Base-by-base conservation (phyloP, 2,329 filamentous ascomycete genomes). In the Colletotrichum abscissum region DNA sequence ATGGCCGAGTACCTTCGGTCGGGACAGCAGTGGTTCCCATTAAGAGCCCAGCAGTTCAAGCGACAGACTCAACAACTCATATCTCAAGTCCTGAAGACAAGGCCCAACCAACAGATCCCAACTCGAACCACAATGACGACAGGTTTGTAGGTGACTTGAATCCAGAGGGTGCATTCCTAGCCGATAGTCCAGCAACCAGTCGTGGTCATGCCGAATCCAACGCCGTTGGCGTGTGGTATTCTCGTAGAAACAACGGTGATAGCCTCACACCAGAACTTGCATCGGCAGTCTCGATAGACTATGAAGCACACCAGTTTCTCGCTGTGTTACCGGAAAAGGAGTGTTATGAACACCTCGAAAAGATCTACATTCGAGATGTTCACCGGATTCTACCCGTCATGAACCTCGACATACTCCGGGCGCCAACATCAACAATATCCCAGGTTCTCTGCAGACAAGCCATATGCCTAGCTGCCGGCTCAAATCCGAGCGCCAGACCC, bases 151-250 rank as follows among this genome's bases (percentile, higher is more conserved):
- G 76, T 16, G 74, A 78, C 56, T 58, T 78, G 16, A 77, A 76
- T 65, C 77, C 77, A 5, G 76, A 78, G 46, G 76, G 76, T 3
- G 73, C 76, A 5, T 78, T 78, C 63, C 74, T 78, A 24, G 76
- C 75, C 52, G 75, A 76, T 28, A 71, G 71, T 11, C 71, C 71
- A 4, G 71, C 55, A 9, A 67, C 74, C 14, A 60, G 42, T 8
- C 69, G 64, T 14, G 69, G 74, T 0, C 73, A 74, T 16, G 66
- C 73, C 19, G 54, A 69, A 56, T 73, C 73, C 11, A 63, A 75
- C 46, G 59, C 64, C 28, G 59, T 76, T 1, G 74, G 74, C 14
- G 74, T 76, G 2, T 76, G 74, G 74, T 74, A 73, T 30, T 73
- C 74, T 14, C 73, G 69, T 12, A 55, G 57, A 33, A 58, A 19